These are phyloP conservation scores for Magnolia changhungtana DNA, from an alignment of 164 flowering plant species.

Conservation along the genomic window DNA sequence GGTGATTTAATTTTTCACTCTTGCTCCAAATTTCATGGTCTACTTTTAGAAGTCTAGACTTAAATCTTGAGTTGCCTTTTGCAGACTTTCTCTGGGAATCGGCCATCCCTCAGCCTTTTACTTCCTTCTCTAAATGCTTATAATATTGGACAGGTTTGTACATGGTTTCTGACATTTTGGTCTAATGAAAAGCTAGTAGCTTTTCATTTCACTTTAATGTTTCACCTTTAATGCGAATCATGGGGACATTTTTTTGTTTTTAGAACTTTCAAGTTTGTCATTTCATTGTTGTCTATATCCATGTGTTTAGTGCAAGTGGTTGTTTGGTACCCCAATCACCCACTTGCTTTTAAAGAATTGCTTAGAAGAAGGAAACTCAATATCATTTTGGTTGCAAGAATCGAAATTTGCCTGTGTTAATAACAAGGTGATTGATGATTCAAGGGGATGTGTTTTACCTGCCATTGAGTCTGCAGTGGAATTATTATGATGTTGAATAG, in stretches of 20 bases:
- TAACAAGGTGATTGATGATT: no score
- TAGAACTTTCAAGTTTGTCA: no score
- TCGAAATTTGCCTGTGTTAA: no score
- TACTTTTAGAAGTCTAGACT: background rate
- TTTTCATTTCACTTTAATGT: background rate
- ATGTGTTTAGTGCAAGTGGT: no score
- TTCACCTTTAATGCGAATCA: background rate
- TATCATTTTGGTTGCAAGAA: no score
- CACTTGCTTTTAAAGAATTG: no score
- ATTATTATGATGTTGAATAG: no score
- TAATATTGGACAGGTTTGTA: conserved; percentile 81
- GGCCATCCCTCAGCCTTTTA: conserved; percentile 88
- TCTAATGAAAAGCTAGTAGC: background rate
- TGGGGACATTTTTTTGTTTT: background rate
- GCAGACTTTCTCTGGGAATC: conserved; percentile 93
- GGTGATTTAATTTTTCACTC: conserved; percentile 38
- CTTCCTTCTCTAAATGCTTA: conserved; percentile 85
- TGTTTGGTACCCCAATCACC: no score
- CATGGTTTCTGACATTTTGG: conserved; percentile 4
- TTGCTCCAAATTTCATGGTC: conserved; percentile 5
- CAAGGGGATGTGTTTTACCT: no score
- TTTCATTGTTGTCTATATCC: no score
- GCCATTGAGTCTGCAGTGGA: no score
- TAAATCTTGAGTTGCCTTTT: background rate
- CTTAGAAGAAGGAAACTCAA: no score